A percentile compares a stretch with the other conserved stretches of the same genome.
Conservation (phyloP, 768 basidiomycete species). For the Collybiopsis luxurians region DNA sequence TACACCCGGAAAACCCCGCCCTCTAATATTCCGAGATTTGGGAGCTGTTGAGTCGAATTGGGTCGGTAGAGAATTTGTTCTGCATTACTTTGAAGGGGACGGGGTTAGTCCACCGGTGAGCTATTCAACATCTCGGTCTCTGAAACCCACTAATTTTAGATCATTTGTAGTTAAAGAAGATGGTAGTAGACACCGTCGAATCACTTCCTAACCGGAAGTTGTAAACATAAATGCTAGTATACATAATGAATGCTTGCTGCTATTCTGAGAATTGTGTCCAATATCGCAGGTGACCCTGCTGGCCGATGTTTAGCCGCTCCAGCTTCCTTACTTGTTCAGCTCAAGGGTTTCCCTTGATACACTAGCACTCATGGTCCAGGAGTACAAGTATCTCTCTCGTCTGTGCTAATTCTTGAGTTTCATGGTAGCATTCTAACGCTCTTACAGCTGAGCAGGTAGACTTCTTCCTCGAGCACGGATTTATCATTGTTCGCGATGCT, state of each 20-base stretch:
- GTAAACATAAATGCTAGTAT: not conserved
- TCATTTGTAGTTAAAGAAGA: constrained; percentile 44
- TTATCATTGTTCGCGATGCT: constrained; percentile 48
- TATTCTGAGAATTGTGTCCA: not conserved
- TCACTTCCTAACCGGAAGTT: constrained; percentile 22
- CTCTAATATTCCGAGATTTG: constrained; percentile 66
- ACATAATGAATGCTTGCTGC: not conserved
- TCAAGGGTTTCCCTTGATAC: constrained; percentile 5
- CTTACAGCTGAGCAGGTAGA: constrained; percentile 43
- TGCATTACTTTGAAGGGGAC: constrained; percentile 71
- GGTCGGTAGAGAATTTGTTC: constrained; percentile 70
- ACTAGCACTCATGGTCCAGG: constrained; percentile 15
- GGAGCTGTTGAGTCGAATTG: constrained; percentile 71
- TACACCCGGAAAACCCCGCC: constrained; percentile 44
- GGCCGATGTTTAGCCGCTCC: not conserved
- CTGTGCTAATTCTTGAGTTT: constrained; percentile 12
- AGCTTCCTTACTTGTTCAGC: not conserved
- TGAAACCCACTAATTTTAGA: not conserved
- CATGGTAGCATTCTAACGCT: not conserved
- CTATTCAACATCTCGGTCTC: constrained; percentile 8
- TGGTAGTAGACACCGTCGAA: constrained; percentile 40
- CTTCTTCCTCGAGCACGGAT: constrained; percentile 56
- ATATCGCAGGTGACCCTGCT: constrained; percentile 5
- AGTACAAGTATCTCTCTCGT: constrained; percentile 39
- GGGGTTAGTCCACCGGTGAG: constrained; percentile 72